These are phyloP conservation scores for Syncephalastrum contaminatum DNA, from an alignment of 371 early-diverging fungal species.

Conservation along the genomic window DNA sequence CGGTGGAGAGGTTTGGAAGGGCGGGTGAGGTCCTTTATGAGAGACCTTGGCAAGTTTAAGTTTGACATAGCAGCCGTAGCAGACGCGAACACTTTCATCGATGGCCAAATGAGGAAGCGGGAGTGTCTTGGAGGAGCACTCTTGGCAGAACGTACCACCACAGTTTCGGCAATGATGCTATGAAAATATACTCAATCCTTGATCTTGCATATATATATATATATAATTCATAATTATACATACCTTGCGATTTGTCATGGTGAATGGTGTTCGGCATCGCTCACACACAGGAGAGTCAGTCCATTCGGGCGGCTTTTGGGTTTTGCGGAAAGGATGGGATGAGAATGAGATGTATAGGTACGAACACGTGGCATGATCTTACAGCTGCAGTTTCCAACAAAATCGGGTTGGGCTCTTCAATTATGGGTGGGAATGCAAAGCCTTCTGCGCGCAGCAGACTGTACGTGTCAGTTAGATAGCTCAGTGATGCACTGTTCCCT, in stretches of 20 bases:
- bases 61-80: conserved; percentile 84
- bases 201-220: too few species aligned
- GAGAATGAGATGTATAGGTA: too few species aligned
- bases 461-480: conserved; percentile 76
- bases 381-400: conserved; percentile 75
- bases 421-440: conserved; percentile 54
- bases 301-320: conserved; percentile 89
- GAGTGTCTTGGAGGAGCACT: conserved; percentile 84
- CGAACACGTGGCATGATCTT: conserved; percentile 9
- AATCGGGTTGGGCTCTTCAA: conserved; percentile 46
- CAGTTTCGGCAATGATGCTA: conserved; percentile 96
- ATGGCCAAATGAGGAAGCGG: conserved; percentile 86
- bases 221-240: too few species aligned
- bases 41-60: conserved; percentile 48
- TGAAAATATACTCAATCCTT: neutral
- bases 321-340: too few species aligned
- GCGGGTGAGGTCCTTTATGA: conserved; percentile 5
- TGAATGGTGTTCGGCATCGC: conserved; percentile 88
- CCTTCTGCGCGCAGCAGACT: conserved; percentile 72
- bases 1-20: neutral
- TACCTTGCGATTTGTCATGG: conserved; percentile 88
- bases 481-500: conserved; percentile 68
- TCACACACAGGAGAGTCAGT: conserved; percentile 90
- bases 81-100: conserved; percentile 88
- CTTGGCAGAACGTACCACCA: conserved; percentile 88